These are phyloP conservation scores for Globisporangium okanoganense DNA, from an alignment of 352 stramenopile species.

Conservation along the genomic window DNA sequence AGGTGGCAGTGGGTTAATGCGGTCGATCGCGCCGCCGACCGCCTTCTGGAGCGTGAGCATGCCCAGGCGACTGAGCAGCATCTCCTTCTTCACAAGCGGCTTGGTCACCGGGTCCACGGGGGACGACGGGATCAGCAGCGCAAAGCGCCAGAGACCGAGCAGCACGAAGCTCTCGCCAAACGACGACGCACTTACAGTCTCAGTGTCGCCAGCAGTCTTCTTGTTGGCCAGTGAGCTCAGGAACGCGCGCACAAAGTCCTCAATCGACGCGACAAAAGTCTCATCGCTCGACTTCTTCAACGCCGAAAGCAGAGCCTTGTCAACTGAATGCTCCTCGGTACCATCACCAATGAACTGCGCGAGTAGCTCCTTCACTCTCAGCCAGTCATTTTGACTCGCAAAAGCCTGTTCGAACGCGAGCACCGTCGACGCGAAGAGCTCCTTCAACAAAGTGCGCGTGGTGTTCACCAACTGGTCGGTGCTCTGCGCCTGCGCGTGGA, in stretches of 20 bases:
- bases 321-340: not conserved
- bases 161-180: constrained; percentile 85
- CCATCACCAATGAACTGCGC: not conserved
- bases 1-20: constrained; percentile 40
- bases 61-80: constrained; percentile 86
- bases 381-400: constrained; percentile 21
- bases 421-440: constrained; percentile 48
- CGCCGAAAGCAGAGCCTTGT: constrained; percentile 1
- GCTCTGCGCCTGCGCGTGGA: constrained; percentile 16
- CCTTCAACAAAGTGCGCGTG: constrained; percentile 30
- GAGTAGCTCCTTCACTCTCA: constrained; percentile 17
- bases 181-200: not conserved
- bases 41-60: constrained; percentile 61
- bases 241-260: constrained; percentile 13
- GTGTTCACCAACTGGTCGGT: constrained; percentile 16
- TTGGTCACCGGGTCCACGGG: constrained; percentile 95
- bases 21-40: constrained; percentile 52
- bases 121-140: constrained; percentile 91
- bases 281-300: constrained; percentile 18
- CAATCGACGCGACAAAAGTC: constrained; percentile 10
- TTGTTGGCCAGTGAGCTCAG: constrained; percentile 6
- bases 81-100: constrained; percentile 92
- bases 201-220: not conserved
- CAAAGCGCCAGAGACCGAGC: constrained; percentile 92
- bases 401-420: constrained; percentile 57